Conservation (phyloP, 192 early-diverging fungal species). For the Coemansia sp. region DNA sequence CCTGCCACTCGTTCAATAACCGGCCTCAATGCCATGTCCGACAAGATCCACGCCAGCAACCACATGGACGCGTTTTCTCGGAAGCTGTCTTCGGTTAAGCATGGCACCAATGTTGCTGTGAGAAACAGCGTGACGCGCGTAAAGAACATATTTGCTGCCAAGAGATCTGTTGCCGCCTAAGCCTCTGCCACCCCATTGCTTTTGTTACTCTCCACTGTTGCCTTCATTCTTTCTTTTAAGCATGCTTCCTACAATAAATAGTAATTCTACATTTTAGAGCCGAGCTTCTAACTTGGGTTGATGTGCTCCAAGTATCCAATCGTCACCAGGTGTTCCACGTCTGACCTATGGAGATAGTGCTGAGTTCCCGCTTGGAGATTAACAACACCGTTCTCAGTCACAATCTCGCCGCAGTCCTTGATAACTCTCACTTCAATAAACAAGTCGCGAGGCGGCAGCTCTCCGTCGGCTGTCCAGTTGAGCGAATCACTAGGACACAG, state of each 20-base stretch:
- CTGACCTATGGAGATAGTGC: conserved; percentile 80
- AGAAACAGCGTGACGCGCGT: conserved; percentile 47
- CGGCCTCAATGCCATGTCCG: neutral
- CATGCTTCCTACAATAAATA: neutral
- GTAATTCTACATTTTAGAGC: conserved; percentile 5
- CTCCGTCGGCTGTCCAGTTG: conserved; percentile 71
- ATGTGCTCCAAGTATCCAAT: conserved; percentile 83
- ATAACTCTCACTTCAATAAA: conserved; percentile 90
- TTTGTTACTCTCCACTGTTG: conserved; percentile 1
- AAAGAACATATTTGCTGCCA: conserved; percentile 43
- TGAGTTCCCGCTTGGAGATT: conserved; percentile 77
- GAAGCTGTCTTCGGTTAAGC: conserved; percentile 26
- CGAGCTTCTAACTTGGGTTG: conserved; percentile 18
- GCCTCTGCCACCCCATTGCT: neutral
- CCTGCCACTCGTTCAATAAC: neutral
- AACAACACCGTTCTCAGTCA: conserved; percentile 81
- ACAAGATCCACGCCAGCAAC: conserved; percentile 9
- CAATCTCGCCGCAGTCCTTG: conserved; percentile 85
- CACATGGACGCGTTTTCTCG: conserved; percentile 13
- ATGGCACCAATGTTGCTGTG: conserved; percentile 39
- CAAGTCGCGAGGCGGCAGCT: conserved; percentile 84
- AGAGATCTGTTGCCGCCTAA: conserved; percentile 20
- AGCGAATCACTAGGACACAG: conserved; percentile 54
- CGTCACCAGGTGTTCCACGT: conserved; percentile 85
- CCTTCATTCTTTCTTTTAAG: neutral